A percentile compares a stretch with the other conserved stretches of the same genome.
Conservation (phyloP, 2,329 filamentous ascomycete species). For the Botryotinia convoluta region DNA sequence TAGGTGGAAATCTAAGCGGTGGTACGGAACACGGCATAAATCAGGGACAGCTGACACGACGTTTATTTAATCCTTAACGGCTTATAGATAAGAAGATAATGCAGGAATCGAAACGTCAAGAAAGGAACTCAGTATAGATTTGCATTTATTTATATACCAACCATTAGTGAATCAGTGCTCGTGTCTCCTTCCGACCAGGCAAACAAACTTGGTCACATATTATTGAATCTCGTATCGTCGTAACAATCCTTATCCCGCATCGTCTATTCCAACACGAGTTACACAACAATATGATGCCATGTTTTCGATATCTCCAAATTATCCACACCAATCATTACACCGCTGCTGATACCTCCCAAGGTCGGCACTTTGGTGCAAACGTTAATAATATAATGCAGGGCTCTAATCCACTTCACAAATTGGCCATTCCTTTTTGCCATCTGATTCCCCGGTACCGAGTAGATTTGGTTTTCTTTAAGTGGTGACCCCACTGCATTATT, state of each 20-base stretch:
- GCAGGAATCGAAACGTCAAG: not conserved
- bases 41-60: not conserved
- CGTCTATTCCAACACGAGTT: not conserved
- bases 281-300: not conserved
- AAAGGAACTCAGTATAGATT: not conserved
- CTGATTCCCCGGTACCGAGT: not conserved
- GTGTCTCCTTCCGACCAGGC: not conserved
- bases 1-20: not conserved
- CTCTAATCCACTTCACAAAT: not conserved
- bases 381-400: not conserved
- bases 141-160: not conserved
- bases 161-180: not conserved
- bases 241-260: not conserved
- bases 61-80: not conserved
- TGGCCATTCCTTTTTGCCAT: not conserved
- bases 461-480: slow-evolving; percentile 3
- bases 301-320: not conserved
- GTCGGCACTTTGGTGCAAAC: not conserved
- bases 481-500: not conserved
- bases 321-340: not conserved
- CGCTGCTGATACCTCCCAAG: not conserved
- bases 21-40: not conserved
- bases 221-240: not conserved
- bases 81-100: not conserved
- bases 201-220: not conserved